Percentiles rank a stretch among this genome's conserved stretches.
Evolutionary conservation across 371 early-diverging fungal genomes (phyloP).

Genomic region (Nematocida sp.): DNA sequence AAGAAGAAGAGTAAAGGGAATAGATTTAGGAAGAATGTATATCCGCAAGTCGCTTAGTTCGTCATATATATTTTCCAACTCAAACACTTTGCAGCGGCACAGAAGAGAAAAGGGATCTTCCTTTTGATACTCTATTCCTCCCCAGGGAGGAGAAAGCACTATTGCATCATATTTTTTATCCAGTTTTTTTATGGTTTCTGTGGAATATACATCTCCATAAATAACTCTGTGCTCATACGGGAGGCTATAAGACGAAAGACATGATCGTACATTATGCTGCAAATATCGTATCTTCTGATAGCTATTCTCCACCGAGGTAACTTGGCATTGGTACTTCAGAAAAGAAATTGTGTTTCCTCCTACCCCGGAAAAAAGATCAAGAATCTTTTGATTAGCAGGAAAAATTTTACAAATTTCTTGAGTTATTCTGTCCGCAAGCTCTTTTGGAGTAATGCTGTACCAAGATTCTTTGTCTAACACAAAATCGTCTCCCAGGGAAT

Average conservation of each 20-base stretch:
- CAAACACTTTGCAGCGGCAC: background rate
- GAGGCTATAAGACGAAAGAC: no score
- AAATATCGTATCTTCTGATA: constrained; percentile 36
- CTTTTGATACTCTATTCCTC: constrained; percentile 34
- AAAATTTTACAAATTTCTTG: background rate
- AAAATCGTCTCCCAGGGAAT: constrained; percentile 8
- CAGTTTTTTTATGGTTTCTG: background rate
- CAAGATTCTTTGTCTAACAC: constrained; percentile 43
- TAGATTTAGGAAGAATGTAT: constrained; percentile 27
- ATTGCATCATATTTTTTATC: constrained; percentile 20
- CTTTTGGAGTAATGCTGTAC: constrained; percentile 46
- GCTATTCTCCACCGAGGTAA: constrained; percentile 37
- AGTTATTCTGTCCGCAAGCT: constrained; percentile 26
- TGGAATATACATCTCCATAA: constrained; percentile 17
- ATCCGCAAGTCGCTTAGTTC: background rate
- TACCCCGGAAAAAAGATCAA: constrained; percentile 45
- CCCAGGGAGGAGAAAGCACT: constrained; percentile 49
- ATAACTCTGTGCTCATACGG: constrained; percentile 7
- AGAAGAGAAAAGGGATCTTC: background rate
- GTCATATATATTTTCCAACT: constrained; percentile 27
- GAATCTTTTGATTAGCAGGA: background rate
- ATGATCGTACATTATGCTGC: background rate
- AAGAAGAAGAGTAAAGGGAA: background rate
- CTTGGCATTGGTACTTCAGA: background rate
- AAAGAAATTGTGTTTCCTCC: constrained; percentile 51